Base-by-base conservation (phyloP, 306 rosid species). In the Quercus ilex region DNA sequence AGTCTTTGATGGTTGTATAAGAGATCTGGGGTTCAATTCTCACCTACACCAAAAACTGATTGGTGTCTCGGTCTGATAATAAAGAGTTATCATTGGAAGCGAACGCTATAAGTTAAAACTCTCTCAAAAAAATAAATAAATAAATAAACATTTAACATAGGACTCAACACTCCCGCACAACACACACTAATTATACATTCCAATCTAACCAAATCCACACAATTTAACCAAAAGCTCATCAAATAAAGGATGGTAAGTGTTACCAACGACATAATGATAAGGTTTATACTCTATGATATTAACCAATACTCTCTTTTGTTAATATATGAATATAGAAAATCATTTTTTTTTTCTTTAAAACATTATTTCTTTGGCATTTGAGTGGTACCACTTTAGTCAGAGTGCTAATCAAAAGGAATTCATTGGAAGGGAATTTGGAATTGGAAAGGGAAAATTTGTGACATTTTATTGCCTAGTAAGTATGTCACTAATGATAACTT, bases 341-440 rank as follows among this genome's bases (percentile, higher is more conserved):
- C 19, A 6, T 4, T 35, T 38, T 38, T 38, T 38, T 38, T 38
- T 38, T 7, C 10, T 38, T 38, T 18, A 13, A 20, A 4, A 18
- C 10, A 31, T 65, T 30, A 13, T 4, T 33, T 33, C 19, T 31
- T 1, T 35, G 25, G 23, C 72, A 68, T 68, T 67, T 9, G 72
- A 68, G 52, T 33, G 72, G 72, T 30, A 19, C 51, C 25, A 68
- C 51, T 35, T 35, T 35, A 68, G 49, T 49, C 58, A 63, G 58
- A 63, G 65, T 19, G 68, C 64, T 51, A 74, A 33, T 63, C 53
- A 82, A 60, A 79, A 82, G 74, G 52, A 71, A 72, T 65, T 74
- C 71, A 59, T 19, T 3, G 58, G 78, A 85, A 80, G 76, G 79
- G n/a, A 79, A 82, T 85, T 63, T 70, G 56, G 79, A 12, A 74